phyloP scores from a whole-genome alignment of 1,284 basidiomycete genomes.

The Rhodofomes roseus region DNA sequence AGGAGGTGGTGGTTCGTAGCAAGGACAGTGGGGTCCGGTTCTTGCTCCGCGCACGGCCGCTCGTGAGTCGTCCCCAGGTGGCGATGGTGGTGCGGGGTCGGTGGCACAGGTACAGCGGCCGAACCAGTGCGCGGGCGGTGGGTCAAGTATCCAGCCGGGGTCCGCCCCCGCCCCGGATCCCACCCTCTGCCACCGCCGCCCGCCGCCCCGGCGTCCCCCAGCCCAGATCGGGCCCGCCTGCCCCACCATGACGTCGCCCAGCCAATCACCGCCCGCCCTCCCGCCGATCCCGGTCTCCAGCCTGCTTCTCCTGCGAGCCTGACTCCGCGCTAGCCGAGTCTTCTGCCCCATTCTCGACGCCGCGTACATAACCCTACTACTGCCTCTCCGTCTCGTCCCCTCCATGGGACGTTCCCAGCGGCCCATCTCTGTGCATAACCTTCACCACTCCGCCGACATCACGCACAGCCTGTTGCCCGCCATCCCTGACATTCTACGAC shows the following conservation, averaged over 20 bases:
- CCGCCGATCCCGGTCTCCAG: background rate
- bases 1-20: background rate
- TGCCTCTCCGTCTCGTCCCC: too few species aligned
- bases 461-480: too few species aligned
- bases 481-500: too few species aligned
- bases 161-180: background rate
- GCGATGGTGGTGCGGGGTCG: background rate
- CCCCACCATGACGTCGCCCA: constrained; percentile 1
- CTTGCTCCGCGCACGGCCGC: background rate
- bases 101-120: background rate
- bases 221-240: background rate
- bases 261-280: background rate
- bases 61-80: too few species aligned
- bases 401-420: too few species aligned
- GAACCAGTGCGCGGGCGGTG: background rate
- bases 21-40: background rate
- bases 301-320: background rate
- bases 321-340: background rate
- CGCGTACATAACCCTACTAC: too few species aligned
- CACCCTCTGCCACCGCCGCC: background rate
- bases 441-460: too few species aligned
- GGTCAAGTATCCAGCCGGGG: background rate
- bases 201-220: background rate
- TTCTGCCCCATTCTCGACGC: background rate
- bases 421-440: too few species aligned